Conservation (phyloP, 2,329 filamentous ascomycete genomes). For the Sarocladium oryzae region DNA sequence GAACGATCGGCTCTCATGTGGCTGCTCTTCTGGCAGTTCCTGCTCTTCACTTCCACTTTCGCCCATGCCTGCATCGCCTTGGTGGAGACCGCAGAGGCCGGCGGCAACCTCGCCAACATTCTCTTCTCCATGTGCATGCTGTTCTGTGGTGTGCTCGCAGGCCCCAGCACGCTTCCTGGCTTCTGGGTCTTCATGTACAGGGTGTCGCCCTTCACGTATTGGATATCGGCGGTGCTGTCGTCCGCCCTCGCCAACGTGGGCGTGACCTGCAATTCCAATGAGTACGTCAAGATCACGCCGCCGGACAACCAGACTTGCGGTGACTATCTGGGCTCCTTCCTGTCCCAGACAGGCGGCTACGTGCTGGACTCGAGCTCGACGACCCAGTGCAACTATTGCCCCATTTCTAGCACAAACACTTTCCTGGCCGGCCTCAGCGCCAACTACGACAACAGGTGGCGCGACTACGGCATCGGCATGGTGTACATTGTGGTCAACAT, state of each 20-base stretch:
- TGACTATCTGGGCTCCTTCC: constrained; percentile 45
- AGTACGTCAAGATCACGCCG: constrained; percentile 59
- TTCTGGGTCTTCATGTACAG: constrained; percentile 74
- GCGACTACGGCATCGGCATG: constrained; percentile 51
- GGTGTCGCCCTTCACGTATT: constrained; percentile 45
- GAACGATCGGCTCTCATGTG: constrained; percentile 59
- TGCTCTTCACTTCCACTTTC: constrained; percentile 62
- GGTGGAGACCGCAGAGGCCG: constrained; percentile 58
- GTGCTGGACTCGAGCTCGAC: constrained; percentile 47
- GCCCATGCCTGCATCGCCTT: constrained; percentile 58
- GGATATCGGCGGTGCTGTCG: constrained; percentile 2
- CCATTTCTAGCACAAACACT: constrained; percentile 31
- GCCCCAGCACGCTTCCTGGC: constrained; percentile 49
- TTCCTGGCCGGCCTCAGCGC: constrained; percentile 35
- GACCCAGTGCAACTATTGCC: constrained; percentile 39
- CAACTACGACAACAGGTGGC: constrained; percentile 46
- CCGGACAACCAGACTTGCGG: constrained; percentile 44
- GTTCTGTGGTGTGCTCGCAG: constrained; percentile 60
- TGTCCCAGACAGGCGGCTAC: constrained; percentile 38
- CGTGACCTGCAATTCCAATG: constrained; percentile 52
- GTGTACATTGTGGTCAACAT: constrained; percentile 49
- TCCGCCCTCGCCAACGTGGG: constrained; percentile 15
- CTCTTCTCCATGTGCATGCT: constrained; percentile 52
- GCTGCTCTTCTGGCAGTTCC: constrained; percentile 55
- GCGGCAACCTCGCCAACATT: constrained; percentile 59